Base-by-base conservation (phyloP, 345 rosid species). In the Citrus unshiu region DNA sequence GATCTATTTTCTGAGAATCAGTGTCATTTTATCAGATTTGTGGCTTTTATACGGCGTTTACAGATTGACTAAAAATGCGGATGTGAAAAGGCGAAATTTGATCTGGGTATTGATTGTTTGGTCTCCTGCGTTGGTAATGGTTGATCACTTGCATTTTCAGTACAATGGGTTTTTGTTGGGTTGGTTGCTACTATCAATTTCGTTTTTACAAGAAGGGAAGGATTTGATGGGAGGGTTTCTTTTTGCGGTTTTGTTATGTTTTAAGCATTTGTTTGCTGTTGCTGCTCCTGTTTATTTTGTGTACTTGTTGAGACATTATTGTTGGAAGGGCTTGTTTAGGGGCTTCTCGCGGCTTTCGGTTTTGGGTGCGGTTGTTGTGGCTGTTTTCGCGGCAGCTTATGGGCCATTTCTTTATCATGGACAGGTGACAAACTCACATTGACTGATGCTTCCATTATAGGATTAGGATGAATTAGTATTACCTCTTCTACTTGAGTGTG, bases 261-360 rank as follows among this genome's bases (percentile, higher is more conserved):
- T 96, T 59, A 96, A 96, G 84, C 98, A 96, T 77, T 87, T 96
- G 87, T 96, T 93, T 81, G 98, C 98, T 0, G 95, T 94, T 12
- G 97, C 98, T 60, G 99, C 95, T 21, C 99, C 98, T 30, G 89
- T 94, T 81, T 96, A 91, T 87, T 94, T 94, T 70, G 92, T 94
- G 14, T 96, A 94, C 82, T 78, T 96, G 68, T 78, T 96, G 59
- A 85, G 92, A 88, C 98, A 91, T 86, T 96, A 91, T 82, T 95
- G 95, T 56, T 86, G 98, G 91, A 76, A 88, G 73, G 94, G 92
- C 57, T 64, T 90, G 22, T 81, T 72, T 19, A 83, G 76, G 69
- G 93, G 96, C 24, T 87, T 90, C 3, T 77, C 85, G 59, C 83
- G 93, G 81, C 85, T 96, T 79, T 80, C 73, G 0, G 59, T 75